phyloP scores from a whole-genome alignment of 192 early-diverging fungal genomes.

The Spinellus fusiger region DNA sequence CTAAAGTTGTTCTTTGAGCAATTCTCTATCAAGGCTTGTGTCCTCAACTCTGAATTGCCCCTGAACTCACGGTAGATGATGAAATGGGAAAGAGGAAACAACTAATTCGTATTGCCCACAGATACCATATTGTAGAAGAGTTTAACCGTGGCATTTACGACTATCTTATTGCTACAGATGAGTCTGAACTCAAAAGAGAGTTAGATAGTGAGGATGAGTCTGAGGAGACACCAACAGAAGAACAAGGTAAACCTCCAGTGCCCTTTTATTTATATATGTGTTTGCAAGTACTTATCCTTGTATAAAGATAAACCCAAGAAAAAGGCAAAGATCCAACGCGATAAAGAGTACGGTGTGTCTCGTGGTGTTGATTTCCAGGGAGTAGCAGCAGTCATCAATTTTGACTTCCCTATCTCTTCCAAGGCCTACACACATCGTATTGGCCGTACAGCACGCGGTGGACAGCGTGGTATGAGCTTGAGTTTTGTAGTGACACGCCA shows the following conservation, averaged over 20 bases:
- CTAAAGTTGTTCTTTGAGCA: conserved; percentile 94
- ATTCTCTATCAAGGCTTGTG: conserved; percentile 86
- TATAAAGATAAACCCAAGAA: conserved; percentile 34
- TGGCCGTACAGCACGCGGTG: conserved; percentile 92
- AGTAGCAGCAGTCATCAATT: conserved; percentile 93
- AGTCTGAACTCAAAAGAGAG: conserved; percentile 65
- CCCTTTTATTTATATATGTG: not conserved
- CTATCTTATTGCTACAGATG: conserved; percentile 94
- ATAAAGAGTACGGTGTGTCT: conserved; percentile 91
- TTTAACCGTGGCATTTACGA: conserved; percentile 96
- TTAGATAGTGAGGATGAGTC: conserved; percentile 56
- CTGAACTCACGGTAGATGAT: conserved; percentile 56
- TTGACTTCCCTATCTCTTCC: conserved; percentile 87
- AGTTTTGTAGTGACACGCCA: conserved; percentile 72
- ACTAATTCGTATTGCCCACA: not conserved
- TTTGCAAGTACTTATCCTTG: not conserved
- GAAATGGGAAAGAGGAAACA: not conserved
- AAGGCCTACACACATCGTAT: conserved; percentile 90
- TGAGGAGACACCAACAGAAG: conserved; percentile 37
- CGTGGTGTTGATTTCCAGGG: conserved; percentile 95
- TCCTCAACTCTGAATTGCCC: conserved; percentile 94
- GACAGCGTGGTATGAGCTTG: conserved; percentile 82
- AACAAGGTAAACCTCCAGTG: not conserved
- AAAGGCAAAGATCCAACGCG: conserved; percentile 44
- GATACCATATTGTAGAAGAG: conserved; percentile 94